Percentiles rank a stretch among this genome's conserved stretches.
Evolutionary conservation across 345 rosid species (phyloP).

Genomic region (Punica granatum): DNA sequence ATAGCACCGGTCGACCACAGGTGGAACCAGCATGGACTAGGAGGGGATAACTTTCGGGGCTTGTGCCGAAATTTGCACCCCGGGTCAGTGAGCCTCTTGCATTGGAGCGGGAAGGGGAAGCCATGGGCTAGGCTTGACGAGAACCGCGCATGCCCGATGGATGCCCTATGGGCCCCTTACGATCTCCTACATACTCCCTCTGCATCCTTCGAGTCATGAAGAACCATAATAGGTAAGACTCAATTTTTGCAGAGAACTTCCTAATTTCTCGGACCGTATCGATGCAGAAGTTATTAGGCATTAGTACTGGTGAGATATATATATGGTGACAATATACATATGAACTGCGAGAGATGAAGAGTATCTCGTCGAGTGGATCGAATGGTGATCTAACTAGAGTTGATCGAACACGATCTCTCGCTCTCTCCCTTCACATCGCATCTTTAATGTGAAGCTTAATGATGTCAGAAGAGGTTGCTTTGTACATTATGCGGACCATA

Average conservation of each 20-base stretch:
- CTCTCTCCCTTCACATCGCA: background rate
- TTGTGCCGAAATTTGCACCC: constrained; percentile 32
- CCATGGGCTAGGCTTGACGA: constrained; percentile 30
- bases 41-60: constrained; percentile 32
- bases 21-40: constrained; percentile 41
- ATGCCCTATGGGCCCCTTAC: constrained; percentile 37
- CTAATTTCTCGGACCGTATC: no score
- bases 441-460: background rate
- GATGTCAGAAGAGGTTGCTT: background rate
- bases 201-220: constrained; percentile 16
- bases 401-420: background rate
- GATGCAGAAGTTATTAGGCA: no score
- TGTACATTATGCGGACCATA: background rate
- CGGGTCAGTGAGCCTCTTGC: constrained; percentile 36
- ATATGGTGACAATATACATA: background rate
- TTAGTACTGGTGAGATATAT: no score
- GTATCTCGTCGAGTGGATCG: background rate
- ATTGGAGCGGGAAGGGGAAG: constrained; percentile 43
- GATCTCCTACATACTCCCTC: constrained; percentile 23
- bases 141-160: constrained; percentile 27
- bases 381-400: background rate
- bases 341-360: background rate
- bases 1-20: constrained; percentile 32
- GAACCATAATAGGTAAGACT: background rate
- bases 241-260: background rate